Evolutionary conservation across 2,329 filamentous ascomycete species (phyloP), one percentile per base, ranked within the genome.

Genomic region (Bretziella fagacearum): DNA sequence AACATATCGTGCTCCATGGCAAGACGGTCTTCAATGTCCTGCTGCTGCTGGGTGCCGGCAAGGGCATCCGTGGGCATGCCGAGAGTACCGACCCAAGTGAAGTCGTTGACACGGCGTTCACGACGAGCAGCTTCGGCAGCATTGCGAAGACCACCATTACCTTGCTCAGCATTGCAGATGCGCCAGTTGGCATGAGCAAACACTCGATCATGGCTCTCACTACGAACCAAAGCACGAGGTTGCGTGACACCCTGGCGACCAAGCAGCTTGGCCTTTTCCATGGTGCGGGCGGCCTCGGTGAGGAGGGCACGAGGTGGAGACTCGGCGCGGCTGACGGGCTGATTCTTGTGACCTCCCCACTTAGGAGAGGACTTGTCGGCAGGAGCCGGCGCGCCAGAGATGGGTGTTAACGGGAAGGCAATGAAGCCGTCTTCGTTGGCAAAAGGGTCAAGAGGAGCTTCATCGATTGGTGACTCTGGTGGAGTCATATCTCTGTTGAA

Each of bases 51-150:
- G 1, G 77, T 75, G 35, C 79, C 76, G 30, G 81, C 71, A 20
- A 96, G 69, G 6, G 79, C 81, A 62, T 96, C 89, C 0, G 85
- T 95, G 0, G 89, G 87, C 76, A 95, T 95, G 17, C 89, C 91
- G 36, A 96, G 65, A 0, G 87, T 93, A 46, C 89, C 89, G 3
- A 96, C 81, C 79, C 84, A 93, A n/a, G 79, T 81, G 57, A 84
- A 81, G 47, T 93, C 82, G 17, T 73, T 70, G 7, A 85, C 65
- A 52, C 73, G 71, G 17, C 78, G 80, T 47, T 79, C 74, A 40
- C 84, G 74, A 13, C 74, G 69, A 2, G 84, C 81, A 13, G 85
- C 84, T 52, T 84, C 77, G 27, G 91, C 78, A 3, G 89, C 89
- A 59, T 94, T 95, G 56, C 83, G 79, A 42, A 96, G 71, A 17